These are phyloP conservation scores for Alternaria arbusti DNA, from an alignment of 2,329 filamentous ascomycete genomes.

Conservation along the genomic window DNA sequence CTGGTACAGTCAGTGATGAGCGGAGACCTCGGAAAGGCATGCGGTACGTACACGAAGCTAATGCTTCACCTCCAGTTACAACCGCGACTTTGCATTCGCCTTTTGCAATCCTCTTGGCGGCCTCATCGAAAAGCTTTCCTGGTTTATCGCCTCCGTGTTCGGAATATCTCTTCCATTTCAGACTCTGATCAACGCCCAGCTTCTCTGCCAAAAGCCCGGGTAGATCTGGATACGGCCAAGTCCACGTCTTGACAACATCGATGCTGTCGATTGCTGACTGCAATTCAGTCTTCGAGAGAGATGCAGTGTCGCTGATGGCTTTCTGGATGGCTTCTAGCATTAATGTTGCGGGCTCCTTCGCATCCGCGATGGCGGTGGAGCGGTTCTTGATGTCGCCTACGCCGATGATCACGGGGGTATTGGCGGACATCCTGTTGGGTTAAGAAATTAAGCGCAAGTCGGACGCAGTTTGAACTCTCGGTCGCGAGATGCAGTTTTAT, in stretches of 20 bases:
- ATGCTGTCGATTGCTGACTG: conserved; percentile 63
- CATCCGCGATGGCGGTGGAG: conserved; percentile 58
- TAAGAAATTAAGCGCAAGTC: neutral
- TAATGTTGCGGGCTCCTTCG: conserved; percentile 64
- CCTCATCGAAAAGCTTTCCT: conserved; percentile 67
- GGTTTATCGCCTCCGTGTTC: conserved; percentile 70
- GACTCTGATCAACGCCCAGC: conserved; percentile 54
- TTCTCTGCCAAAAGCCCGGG: conserved; percentile 60
- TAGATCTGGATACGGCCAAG: conserved; percentile 68
- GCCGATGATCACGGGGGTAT: conserved; percentile 64
- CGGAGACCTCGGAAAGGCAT: neutral
- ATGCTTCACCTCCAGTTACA: conserved; percentile 68
- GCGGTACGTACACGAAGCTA: conserved; percentile 61
- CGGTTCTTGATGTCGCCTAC: conserved; percentile 68
- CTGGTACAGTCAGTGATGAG: conserved; percentile 26
- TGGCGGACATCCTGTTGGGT: neutral
- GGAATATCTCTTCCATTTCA: conserved; percentile 58
- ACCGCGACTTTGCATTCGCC: conserved; percentile 64
- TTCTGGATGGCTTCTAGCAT: conserved; percentile 63
- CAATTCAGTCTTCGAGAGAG: conserved; percentile 45
- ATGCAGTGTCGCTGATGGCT: conserved; percentile 60
- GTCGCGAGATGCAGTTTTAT: neutral
- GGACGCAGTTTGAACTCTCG: neutral
- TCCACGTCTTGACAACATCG: conserved; percentile 68
- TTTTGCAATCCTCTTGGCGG: conserved; percentile 62